Percentiles rank a stretch among this genome's conserved stretches.
Evolutionary conservation across 1,284 basidiomycete species (phyloP).

Genomic region (Trametes sp.): DNA sequence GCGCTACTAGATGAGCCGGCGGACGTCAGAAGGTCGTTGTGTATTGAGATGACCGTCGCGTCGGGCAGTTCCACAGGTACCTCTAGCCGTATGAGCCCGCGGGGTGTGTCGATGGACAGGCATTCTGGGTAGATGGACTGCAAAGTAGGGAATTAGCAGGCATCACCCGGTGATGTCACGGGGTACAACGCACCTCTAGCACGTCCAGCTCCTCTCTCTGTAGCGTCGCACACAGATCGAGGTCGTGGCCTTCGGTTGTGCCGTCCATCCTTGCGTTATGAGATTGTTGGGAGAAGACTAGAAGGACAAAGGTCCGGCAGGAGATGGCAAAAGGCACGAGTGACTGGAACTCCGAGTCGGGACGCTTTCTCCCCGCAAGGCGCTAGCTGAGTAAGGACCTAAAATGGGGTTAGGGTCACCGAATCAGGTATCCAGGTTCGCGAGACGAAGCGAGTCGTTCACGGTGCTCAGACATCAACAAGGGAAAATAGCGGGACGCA

Average conservation of each 20-base stretch:
- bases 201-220: slow-evolving; percentile 58
- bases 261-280: slow-evolving; percentile 7
- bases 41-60: slow-evolving; percentile 47
- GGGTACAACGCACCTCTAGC: slow-evolving; percentile 60
- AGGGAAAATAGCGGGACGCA: background rate
- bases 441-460: background rate
- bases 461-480: background rate
- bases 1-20: slow-evolving; percentile 33
- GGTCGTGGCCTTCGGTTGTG: background rate
- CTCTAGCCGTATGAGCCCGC: slow-evolving; percentile 58
- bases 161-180: too few relatives aligned
- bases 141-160: background rate
- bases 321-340: too few relatives aligned
- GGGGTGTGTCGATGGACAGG: slow-evolving; percentile 52
- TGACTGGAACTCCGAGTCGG: background rate
- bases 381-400: slow-evolving; percentile 11
- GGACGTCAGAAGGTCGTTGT: slow-evolving; percentile 30
- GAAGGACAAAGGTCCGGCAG: background rate
- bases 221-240: slow-evolving; percentile 38
- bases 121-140: slow-evolving; percentile 81
- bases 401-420: slow-evolving; percentile 14
- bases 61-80: slow-evolving; percentile 66
- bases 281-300: background rate
- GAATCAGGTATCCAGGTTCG: slow-evolving; percentile 17
- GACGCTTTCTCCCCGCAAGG: background rate